Percentiles rank a stretch among this genome's conserved stretches.
phyloP scores from a whole-genome alignment of 805 yeast species.

The Myxozyma monticola region DNA sequence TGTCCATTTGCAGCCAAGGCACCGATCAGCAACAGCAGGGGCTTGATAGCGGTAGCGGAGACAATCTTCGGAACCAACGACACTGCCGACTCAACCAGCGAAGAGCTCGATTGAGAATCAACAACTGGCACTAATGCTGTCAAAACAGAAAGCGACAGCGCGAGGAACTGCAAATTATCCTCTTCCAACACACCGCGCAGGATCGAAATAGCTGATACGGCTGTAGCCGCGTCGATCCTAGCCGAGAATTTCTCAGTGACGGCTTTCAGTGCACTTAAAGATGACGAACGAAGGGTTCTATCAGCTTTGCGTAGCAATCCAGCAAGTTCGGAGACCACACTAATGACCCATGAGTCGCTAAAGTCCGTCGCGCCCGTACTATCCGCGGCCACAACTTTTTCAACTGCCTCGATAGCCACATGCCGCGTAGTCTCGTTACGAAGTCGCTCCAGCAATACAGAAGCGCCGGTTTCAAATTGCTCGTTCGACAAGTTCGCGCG shows the following conservation, averaged over 20 bases:
- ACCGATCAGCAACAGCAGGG: conserved; percentile 12
- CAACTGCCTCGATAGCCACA: conserved; percentile 38
- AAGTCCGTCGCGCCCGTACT: conserved; percentile 26
- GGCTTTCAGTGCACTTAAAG: conserved; percentile 31
- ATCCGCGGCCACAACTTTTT: conserved; percentile 30
- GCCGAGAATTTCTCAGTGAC: conserved; percentile 8
- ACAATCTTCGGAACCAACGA: conserved; percentile 3
- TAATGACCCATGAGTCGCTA: conserved; percentile 32
- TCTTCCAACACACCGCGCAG: conserved; percentile 4
- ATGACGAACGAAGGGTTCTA: conserved; percentile 31
- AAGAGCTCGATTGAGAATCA: not conserved
- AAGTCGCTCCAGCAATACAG: conserved; percentile 40
- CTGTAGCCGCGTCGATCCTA: not conserved
- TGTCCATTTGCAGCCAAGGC: conserved; percentile 10
- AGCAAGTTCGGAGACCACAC: conserved; percentile 26
- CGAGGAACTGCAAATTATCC: conserved; percentile 24
- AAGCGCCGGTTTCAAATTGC: conserved; percentile 37
- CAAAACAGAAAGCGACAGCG: conserved; percentile 16
- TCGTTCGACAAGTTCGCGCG: conserved; percentile 32
- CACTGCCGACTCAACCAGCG: not conserved
- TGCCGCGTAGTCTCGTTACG: conserved; percentile 42
- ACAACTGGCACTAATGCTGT: conserved; percentile 4
- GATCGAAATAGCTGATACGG: conserved; percentile 20
- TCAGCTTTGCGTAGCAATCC: conserved; percentile 31
- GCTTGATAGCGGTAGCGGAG: conserved; percentile 9